Base-by-base conservation (phyloP, 2,329 filamentous ascomycete genomes). In the Cercospora zeina region DNA sequence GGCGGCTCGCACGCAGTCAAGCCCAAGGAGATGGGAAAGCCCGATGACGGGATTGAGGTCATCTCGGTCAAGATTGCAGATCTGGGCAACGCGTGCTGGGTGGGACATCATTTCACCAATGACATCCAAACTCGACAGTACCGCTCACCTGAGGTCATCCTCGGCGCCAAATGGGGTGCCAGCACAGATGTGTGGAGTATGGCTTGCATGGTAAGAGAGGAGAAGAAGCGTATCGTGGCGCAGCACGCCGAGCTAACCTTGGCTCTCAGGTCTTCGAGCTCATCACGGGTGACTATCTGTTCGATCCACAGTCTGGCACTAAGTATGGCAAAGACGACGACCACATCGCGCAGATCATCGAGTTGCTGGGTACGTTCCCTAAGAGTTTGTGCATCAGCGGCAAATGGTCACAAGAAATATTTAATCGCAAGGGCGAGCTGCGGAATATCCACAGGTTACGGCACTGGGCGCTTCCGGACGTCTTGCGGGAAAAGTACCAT, bases 251-350 rank as follows among this genome's bases (percentile, higher is more conserved):
- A 33, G 42, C 64, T 68, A 54, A 59, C 68, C 56, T 34, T 30
- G 16, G n/a, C 36, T 14, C 72, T 16, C 73, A 97, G 93, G 89
- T 93, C 14, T 99, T 99, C 70, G 95, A 99, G 76, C 82, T 99
- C 49, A 97, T 99, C 69, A 99, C 95, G 1, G 95, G 95, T 68
- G 95, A 99, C 77, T 99, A 99, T 74, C 86, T 99, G 47, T 99
- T 99, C 77, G 95, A 99, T 72, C 95, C 95, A 0, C 95, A 99
- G 78, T 97, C 93, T 1, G 95, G 95, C 66, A 97, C 93, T 45
- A 97, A 97, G 78, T 99, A 99, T 77, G 95, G 95, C 74, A 99
- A 99, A 79, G 95, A 99, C 74, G 95, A 99, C 79, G 95, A 99
- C 74, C 95, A 99, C 79, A 97, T 99, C 68, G 95, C 95, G 9